Evolutionary conservation across 495 filamentous ascomycete species (phyloP), one percentile per base, ranked within the genome.

Genomic region (Xylaria intraflava): DNA sequence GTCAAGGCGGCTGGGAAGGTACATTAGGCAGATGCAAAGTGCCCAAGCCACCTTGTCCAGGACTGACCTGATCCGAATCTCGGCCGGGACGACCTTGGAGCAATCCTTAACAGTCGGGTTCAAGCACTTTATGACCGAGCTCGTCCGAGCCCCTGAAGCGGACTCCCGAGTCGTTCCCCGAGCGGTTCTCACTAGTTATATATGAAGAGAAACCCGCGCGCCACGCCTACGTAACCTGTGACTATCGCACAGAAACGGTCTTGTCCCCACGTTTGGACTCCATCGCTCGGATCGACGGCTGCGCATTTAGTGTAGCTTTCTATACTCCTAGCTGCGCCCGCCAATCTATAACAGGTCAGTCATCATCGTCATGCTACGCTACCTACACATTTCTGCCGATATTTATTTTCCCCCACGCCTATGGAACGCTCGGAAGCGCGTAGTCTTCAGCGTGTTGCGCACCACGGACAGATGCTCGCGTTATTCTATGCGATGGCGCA

Each of bases 61-160:
- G 26, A 22, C 17, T 26, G 31, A 41, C 31, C n/a, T 40, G 7
- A 19, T 12, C 10, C 36, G 4, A 44, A 27, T 36, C 41, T 59
- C 57, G 48, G 52, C 29, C 41, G 47, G 51, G 39, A 46, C 56
- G 36, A 24, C 31, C 41, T 42, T 56, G 2, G 10, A n/a, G 4
- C 36, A 35, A 46, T 30, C 49, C 46, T 51, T n/a, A 31, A 44
- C 57, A 51, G 55, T 62, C 47, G 38, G 52, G 30, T 27, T 46
- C 52, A 48, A 54, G 27, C 36, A 38, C 55, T 40, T 62, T 65
- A 58, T 55, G 47, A 49, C 62, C 62, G 62, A 65, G 60, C 51
- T 50, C 30, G 55, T 49, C 52, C 51, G 43, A 47, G 43, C 5
- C n/a, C 31, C 31, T 33, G 11, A 24, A 8, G 19, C 26, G 14